Evolutionary conservation across 2,329 filamentous ascomycete genomes (phyloP).

Genomic region (Trichoderma cornu-damae): DNA sequence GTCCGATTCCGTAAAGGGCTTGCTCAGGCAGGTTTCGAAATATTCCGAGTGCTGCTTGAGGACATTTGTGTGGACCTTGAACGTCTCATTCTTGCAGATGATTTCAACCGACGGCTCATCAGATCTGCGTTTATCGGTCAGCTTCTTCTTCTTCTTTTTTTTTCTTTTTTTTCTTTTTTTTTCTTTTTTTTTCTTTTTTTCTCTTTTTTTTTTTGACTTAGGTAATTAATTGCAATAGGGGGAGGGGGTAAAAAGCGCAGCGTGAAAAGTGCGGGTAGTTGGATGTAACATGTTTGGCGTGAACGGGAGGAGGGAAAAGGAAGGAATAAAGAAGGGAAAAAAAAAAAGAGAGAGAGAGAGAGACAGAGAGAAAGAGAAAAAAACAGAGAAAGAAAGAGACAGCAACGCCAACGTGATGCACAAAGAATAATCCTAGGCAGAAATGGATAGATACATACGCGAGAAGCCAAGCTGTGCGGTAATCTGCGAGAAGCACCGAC

Average conservation of each 20-base stretch:
- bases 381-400: background rate
- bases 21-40: constrained; percentile 29
- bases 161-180: no score
- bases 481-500: constrained; percentile 30
- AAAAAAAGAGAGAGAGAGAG: no score
- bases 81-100: constrained; percentile 28
- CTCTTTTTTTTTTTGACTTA: no score
- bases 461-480: constrained; percentile 33
- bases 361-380: no score
- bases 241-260: background rate
- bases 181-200: no score
- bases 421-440: no score
- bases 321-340: no score
- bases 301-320: no score
- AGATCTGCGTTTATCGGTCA: constrained; percentile 21
- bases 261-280: background rate
- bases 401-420: background rate
- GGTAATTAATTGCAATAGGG: no score
- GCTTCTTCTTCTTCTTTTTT: background rate
- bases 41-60: constrained; percentile 34
- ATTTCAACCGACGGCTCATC: constrained; percentile 31
- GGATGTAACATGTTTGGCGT: background rate
- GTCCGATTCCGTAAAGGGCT: constrained; percentile 28
- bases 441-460: constrained; percentile 26
- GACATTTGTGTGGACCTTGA: constrained; percentile 30